Base-by-base conservation (phyloP, 352 stramenopile genomes). In the Phytophthora europaea region DNA sequence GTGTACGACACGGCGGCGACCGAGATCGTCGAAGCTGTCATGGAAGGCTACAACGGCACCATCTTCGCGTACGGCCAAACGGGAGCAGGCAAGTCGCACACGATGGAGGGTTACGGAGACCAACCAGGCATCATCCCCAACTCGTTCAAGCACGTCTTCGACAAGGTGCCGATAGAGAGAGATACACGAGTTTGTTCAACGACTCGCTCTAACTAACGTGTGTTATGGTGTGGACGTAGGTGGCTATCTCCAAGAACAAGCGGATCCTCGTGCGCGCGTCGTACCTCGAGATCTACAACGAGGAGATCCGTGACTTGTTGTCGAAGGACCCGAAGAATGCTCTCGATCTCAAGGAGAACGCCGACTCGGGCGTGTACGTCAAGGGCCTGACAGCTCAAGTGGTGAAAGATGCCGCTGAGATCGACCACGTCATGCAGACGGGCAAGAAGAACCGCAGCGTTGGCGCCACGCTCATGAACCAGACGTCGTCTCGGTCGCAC, bases 201-300 rank as follows among this genome's bases (percentile, higher is more conserved):
- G 28, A 8, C 28, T 31, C 28, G 28, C 28, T 31, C 28, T 31
- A 31, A 31, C 28, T 31, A 8, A 31, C 28, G 28, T 31, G 26
- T 31, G 28, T 31, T 7, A 4, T 65, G 15, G 43, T 53, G 16
- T 50, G 10, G 52, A 23, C 52, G 20, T 48, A 63, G 58, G 82
- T 94, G 40, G 86, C 88, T 15, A 95, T 94, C 66, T 90, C 89
- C 15, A 93, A 92, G 43, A 97, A 97, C 72, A 97, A 98, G 58
- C 97, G 98, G 71, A 99, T 98, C 72, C 84, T 99, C 31, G 97
- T 99, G 23, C 89, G 96, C 45, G 93, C 97, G 8, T 98, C 89
- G 16, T 99, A 99, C 70, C 84, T 99, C 40, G 97, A 99, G 76
- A 99, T 99, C 66, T 99, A 99, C 84, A 99, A 99, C 75, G 97